Evolutionary conservation across 805 yeast species (phyloP).

Genomic region (Priceomyces medius): DNA sequence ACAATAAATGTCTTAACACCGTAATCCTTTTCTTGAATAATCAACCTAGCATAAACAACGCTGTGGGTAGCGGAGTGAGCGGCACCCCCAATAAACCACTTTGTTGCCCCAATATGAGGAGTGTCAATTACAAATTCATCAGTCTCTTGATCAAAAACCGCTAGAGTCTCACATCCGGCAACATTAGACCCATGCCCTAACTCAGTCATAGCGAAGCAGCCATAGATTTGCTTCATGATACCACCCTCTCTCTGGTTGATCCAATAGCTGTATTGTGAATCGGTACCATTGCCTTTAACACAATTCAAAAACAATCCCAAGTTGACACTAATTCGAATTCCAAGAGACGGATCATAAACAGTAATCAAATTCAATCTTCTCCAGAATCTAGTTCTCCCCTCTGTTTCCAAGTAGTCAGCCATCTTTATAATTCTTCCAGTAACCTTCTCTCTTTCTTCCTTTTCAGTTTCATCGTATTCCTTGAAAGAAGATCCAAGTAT

Average conservation of each 20-base stretch:
- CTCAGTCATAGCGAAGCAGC: slow-evolving; percentile 94
- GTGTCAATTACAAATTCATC: slow-evolving; percentile 78
- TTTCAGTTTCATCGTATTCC: slow-evolving; percentile 34
- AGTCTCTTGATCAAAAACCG: slow-evolving; percentile 63
- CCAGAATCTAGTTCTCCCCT: slow-evolving; percentile 28
- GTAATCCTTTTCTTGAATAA: slow-evolving; percentile 79
- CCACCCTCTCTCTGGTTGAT: slow-evolving; percentile 32
- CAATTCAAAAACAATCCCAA: slow-evolving; percentile 41
- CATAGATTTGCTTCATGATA: slow-evolving; percentile 48
- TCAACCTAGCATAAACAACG: slow-evolving; percentile 79
- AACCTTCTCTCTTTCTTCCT: slow-evolving; percentile 31
- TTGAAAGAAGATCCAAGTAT: slow-evolving; percentile 26
- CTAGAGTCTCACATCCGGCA: slow-evolving; percentile 91
- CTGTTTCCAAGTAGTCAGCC: slow-evolving; percentile 36
- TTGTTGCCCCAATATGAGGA: slow-evolving; percentile 89
- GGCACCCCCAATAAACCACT: slow-evolving; percentile 99
- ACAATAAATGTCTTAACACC: slow-evolving; percentile 93
- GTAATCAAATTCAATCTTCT: slow-evolving; percentile 37
- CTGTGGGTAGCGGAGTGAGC: slow-evolving; percentile 92
- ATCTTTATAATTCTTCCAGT: slow-evolving; percentile 34
- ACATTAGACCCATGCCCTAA: slow-evolving; percentile 93
- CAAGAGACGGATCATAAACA: slow-evolving; percentile 37
- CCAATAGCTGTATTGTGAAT: slow-evolving; percentile 39
- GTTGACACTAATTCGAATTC: slow-evolving; percentile 39
- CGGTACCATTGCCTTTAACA: slow-evolving; percentile 42